Percentiles rank a stretch among this genome's conserved stretches.
Evolutionary conservation across 345 rosid genomes (phyloP).

Genomic region (Bruguiera parviflora): DNA sequence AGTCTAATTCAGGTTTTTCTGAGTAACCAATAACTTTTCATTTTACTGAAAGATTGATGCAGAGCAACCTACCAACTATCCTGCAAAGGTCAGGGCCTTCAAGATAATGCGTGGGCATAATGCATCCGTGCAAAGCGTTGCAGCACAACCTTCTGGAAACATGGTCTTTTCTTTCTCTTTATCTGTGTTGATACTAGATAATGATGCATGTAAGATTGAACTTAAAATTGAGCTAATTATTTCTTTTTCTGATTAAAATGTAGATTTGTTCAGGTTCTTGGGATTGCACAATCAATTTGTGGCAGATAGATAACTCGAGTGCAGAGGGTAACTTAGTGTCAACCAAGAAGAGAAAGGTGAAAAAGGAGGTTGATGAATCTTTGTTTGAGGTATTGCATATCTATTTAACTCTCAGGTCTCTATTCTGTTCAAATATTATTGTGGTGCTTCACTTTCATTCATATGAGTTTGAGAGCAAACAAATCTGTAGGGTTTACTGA

Average conservation of each 20-base stretch:
- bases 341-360: conserved; percentile 80
- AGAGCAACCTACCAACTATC: conserved; percentile 36
- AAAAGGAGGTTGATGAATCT: conserved; percentile 50
- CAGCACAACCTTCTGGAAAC: conserved; percentile 56
- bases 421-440: conserved; percentile 2
- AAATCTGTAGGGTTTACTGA: not conserved
- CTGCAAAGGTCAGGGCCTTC: conserved; percentile 56
- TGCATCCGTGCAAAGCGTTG: conserved; percentile 81
- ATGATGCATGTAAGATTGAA: not conserved
- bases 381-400: conserved; percentile 62
- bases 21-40: conserved; percentile 13
- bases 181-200: not conserved
- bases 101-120: conserved; percentile 82
- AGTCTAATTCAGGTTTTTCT: conserved; percentile 10
- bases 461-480: not conserved
- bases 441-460: not conserved
- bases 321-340: conserved; percentile 53
- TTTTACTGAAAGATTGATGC: conserved; percentile 46
- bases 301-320: conserved; percentile 57
- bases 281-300: conserved; percentile 83
- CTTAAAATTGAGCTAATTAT: conserved; percentile 5
- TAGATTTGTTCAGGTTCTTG: conserved; percentile 95
- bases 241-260: conserved; percentile 10
- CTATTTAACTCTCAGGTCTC: not conserved
- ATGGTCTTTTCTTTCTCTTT: conserved; percentile 47